These are phyloP conservation scores for Amanita subjunquillea DNA, from an alignment of 768 basidiomycete genomes.

Conservation along the genomic window DNA sequence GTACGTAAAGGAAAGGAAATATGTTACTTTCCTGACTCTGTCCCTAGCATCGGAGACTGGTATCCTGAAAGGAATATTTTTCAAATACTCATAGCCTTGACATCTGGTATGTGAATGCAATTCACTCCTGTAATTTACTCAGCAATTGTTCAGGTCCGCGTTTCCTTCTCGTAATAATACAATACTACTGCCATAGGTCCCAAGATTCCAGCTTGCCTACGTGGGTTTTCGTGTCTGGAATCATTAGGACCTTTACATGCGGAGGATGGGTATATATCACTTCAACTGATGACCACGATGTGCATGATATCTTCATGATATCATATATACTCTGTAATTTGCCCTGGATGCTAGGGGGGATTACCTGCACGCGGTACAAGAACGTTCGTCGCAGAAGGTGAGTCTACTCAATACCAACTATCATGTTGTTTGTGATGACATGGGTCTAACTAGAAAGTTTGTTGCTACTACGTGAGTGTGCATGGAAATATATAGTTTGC, in stretches of 20 bases:
- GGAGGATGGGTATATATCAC: conserved; percentile 94
- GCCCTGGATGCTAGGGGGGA: conserved; percentile 82
- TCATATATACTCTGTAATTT: conserved; percentile 74
- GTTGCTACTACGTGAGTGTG: conserved; percentile 39
- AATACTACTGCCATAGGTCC: conserved; percentile 48
- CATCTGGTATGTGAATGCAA: conserved; percentile 40
- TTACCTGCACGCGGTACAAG: conserved; percentile 37
- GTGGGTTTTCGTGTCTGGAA: conserved; percentile 47
- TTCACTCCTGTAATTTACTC: not conserved
- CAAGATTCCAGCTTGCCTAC: conserved; percentile 31
- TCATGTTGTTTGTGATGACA: not conserved
- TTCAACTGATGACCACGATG: conserved; percentile 71
- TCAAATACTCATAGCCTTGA: conserved; percentile 81
- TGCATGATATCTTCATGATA: conserved; percentile 85
- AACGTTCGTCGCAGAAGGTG: conserved; percentile 48
- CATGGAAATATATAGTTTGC: not conserved
- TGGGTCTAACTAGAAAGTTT: conserved; percentile 15
- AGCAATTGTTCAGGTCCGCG: conserved; percentile 46
- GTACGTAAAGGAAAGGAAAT: conserved; percentile 26
- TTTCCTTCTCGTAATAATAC: conserved; percentile 52
- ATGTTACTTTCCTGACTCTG: conserved; percentile 1
- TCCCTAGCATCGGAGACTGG: conserved; percentile 76
- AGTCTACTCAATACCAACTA: not conserved
- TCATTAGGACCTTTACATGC: conserved; percentile 69
- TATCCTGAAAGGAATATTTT: conserved; percentile 79